These are phyloP conservation scores for Aureobasidium lini DNA, from an alignment of 2,329 filamentous ascomycete species.

Conservation along the genomic window DNA sequence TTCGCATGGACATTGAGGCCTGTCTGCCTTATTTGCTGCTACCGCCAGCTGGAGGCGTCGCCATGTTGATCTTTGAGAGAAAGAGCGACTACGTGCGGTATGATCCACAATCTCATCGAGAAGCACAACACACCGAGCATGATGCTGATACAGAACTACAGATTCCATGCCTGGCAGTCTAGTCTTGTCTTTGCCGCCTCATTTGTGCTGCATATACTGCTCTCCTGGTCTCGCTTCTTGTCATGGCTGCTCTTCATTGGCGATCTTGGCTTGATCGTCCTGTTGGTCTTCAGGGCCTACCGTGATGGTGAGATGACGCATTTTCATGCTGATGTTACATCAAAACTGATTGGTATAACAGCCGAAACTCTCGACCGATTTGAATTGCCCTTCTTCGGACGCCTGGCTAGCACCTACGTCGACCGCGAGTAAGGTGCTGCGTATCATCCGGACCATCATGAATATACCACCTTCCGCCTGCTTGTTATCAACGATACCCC, in stretches of 20 bases:
- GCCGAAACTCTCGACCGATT: slow-evolving; percentile 60
- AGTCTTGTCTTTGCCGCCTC: slow-evolving; percentile 30
- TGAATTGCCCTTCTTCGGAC: slow-evolving; percentile 81
- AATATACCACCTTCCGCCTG: neutral
- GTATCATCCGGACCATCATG: neutral
- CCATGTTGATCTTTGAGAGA: slow-evolving; percentile 78
- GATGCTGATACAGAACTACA: slow-evolving; percentile 28
- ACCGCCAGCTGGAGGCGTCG: slow-evolving; percentile 76
- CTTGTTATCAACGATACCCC: slow-evolving; percentile 5
- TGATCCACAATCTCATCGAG: neutral
- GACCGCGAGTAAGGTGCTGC: slow-evolving; percentile 63
- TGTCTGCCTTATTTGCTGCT: slow-evolving; percentile 79
- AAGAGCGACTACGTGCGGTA: slow-evolving; percentile 96
- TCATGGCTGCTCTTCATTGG: slow-evolving; percentile 74
- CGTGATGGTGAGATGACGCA: slow-evolving; percentile 57
- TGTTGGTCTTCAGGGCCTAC: slow-evolving; percentile 72
- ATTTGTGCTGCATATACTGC: slow-evolving; percentile 73
- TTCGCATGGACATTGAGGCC: slow-evolving; percentile 84
- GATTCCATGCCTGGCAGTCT: slow-evolving; percentile 90
- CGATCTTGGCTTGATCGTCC: slow-evolving; percentile 69
- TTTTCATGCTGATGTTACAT: neutral
- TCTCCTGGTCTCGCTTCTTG: slow-evolving; percentile 76
- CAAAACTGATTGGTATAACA: slow-evolving; percentile 24
- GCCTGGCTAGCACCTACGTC: slow-evolving; percentile 77
- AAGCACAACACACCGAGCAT: neutral